Evolutionary conservation across 371 early-diverging fungal species (phyloP), one percentile per base, ranked within the genome.

Genomic region (Synchytrium microbalum): DNA sequence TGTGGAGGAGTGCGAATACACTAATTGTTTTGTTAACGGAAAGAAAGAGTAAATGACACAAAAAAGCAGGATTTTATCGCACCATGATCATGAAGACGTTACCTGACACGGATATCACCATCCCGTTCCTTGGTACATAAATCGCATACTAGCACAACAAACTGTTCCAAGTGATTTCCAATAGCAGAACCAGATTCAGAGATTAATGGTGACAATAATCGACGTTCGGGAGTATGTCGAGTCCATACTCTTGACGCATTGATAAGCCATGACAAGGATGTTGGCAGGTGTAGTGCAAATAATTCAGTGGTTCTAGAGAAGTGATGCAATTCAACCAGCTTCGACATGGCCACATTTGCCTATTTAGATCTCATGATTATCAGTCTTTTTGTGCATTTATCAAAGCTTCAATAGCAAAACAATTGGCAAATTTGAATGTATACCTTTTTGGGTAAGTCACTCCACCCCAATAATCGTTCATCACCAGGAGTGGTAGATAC

Each of bases 21-120:
- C 71, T n/a, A n/a, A n/a, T n/a, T 73, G 63, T 19, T 8, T 23
- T 60, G 33, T 24, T 28, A 14, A 46, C 51, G 32, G 32, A 52
- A 24, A 24, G 24, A 24, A 29, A 13, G 13, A 56, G 24, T 38
- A 24, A 56, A 56, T 10, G 56, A 24, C 24, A 5, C 24, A 13
- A 56, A 56, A 26, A 26, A 19, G 32, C 25, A 63, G 55, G n/a
- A n/a, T n/a, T n/a, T n/a, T n/a, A n/a, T n/a, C n/a, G n/a, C n/a
- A n/a, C n/a, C n/a, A n/a, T n/a, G n/a, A n/a, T n/a, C n/a, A n/a
- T n/a, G n/a, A n/a, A n/a, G n/a, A n/a, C n/a, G n/a, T 25, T 33
- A 66, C 76, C 68, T 65, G 29, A 71, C 62, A 10, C 79, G 61
- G 2, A 78, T 67, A 65, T 80, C 79, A 3, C 63, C 23, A 28